Base-by-base conservation (phyloP, 2,329 filamentous ascomycete genomes). In the Cyphellophora europaea region DNA sequence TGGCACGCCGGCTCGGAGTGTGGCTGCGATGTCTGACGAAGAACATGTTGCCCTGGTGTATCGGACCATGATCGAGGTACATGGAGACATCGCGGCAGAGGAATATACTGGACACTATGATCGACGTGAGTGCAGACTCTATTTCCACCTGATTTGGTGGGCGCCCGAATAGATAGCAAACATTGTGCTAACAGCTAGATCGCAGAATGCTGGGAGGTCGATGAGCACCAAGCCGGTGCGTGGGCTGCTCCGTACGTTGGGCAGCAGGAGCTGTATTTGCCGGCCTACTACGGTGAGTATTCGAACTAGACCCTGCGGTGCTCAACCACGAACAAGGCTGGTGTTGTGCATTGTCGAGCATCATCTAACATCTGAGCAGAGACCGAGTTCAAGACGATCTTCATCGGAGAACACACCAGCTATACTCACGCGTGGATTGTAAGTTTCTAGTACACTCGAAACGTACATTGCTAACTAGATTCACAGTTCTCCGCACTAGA, bases 341-440 rank as follows among this genome's bases (percentile, higher is more conserved):
- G n/a, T n/a, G n/a, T n/a, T n/a, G n/a, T n/a, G n/a, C n/a, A n/a
- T n/a, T n/a, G n/a, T n/a, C n/a, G n/a, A n/a, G n/a, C n/a, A n/a
- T n/a, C n/a, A n/a, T n/a, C n/a, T n/a, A n/a, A n/a, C n/a, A n/a
- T n/a, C n/a, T n/a, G n/a, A n/a, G n/a, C n/a, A n/a, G n/a, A 77
- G 51, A 83, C 78, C 0, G 74, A 84, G 53, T 69, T 68, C 43
- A 73, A 77, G 31, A 76, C 78, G n/a, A 73, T 83, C 19, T 82
- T 82, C 40, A 62, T 80, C 5, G 74, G 74, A 2, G 79, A 84
- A 53, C 78, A 83, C 50, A 82, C 79, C 0, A 73, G 69, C 5
- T 82, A 78, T 50, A 85, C 79, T 0, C 79, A 84, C 49, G 78
- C 77, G 1, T 83, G 77, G 78, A 79, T 82, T 32, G 70, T 71